phyloP scores from a whole-genome alignment of 192 early-diverging fungal genomes.

The Oehlia diaphana region DNA sequence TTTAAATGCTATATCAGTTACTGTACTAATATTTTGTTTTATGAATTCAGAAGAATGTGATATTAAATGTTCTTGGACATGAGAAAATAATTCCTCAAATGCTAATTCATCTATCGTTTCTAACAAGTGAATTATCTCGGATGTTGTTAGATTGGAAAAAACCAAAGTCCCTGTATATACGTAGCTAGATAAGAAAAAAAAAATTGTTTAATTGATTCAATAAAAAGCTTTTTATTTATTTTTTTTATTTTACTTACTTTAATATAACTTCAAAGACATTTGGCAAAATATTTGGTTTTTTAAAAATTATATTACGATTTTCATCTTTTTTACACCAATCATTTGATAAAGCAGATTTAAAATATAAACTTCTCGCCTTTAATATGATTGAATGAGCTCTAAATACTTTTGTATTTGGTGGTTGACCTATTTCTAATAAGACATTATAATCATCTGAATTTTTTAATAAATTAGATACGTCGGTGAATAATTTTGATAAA shows the following conservation, averaged over 20 bases:
- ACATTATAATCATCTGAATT: conserved; percentile 25
- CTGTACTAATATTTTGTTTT: not conserved
- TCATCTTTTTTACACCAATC: conserved; percentile 19
- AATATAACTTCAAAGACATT: conserved; percentile 11
- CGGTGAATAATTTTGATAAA: not conserved
- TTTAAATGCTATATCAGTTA: conserved; percentile 10
- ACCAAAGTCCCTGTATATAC: not conserved
- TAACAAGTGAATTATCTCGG: not conserved
- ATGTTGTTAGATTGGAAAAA: not conserved
- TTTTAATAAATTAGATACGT: conserved; percentile 13
- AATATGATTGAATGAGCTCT: conserved; percentile 21
- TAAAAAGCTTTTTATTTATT: too few relatives aligned
- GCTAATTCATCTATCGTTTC: conserved; percentile 14
- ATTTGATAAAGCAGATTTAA: conserved; percentile 20
- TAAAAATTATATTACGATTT: not conserved
- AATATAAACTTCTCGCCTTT: conserved; percentile 13
- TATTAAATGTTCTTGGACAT: conserved; percentile 10
- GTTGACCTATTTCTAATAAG: not conserved
- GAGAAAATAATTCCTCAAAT: conserved; percentile 11
- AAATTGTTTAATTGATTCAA: not conserved
- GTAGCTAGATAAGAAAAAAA: not conserved
- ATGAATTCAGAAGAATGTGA: not conserved
- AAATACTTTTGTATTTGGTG: not conserved
- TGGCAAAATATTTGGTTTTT: conserved; percentile 17
- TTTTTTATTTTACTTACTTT: conserved; percentile 3